Conservation (phyloP, 1,284 basidiomycete species). For the Flammula alnicola region DNA sequence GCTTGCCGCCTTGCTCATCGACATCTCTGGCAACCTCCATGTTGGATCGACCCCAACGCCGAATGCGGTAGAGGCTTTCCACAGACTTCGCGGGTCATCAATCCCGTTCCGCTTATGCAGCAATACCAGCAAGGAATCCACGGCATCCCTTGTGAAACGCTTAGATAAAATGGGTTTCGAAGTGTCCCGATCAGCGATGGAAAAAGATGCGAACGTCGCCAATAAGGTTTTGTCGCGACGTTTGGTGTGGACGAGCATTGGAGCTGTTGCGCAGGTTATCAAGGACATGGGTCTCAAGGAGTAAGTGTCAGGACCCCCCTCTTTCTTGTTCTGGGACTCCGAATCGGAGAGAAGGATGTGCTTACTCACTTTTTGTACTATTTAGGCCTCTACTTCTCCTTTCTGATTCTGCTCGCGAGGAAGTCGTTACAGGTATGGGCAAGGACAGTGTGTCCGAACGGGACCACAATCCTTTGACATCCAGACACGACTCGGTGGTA, state of each 20-base stretch:
- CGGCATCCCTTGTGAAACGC: constrained; percentile 42
- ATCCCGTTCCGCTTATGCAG: constrained; percentile 70
- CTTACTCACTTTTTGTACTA: not conserved
- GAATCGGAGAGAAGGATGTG: not conserved
- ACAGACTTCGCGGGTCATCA: constrained; percentile 45
- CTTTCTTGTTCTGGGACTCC: too few species aligned
- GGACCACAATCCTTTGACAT: not conserved
- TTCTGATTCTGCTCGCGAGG: constrained; percentile 59
- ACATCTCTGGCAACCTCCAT: constrained; percentile 73
- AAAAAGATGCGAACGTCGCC: constrained; percentile 20
- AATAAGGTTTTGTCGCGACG: constrained; percentile 3
- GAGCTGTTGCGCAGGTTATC: constrained; percentile 57
- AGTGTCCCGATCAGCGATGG: constrained; percentile 26
- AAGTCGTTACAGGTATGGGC: too few species aligned
- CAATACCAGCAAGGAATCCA: constrained; percentile 64
- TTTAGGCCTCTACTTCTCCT: constrained; percentile 64
- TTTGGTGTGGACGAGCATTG: constrained; percentile 68
- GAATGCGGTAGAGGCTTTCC: constrained; percentile 55
- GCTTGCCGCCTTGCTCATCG: constrained; percentile 62
- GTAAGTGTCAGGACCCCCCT: too few species aligned
- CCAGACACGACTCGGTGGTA: constrained; percentile 66
- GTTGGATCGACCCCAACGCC: constrained; percentile 55
- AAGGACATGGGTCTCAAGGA: constrained; percentile 42
- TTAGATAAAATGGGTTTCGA: constrained; percentile 58
- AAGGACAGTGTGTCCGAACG: too few species aligned